These are phyloP conservation scores for Trichosanthes cucumerina DNA, from an alignment of 306 rosid genomes.

Conservation along the genomic window DNA sequence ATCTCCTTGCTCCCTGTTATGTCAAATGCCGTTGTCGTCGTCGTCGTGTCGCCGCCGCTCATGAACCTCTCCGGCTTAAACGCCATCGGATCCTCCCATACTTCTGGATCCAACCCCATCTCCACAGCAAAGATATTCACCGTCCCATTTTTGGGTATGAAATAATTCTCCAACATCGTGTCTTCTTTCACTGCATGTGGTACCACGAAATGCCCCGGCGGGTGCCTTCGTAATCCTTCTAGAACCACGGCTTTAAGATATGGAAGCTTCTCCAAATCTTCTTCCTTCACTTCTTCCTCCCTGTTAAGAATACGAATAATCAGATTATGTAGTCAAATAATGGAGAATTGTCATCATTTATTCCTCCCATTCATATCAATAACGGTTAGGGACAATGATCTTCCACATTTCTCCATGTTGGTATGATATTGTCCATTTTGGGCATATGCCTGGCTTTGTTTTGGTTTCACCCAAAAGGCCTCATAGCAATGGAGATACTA, in stretches of 20 bases:
- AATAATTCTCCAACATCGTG: neutral
- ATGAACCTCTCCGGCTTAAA: slow-evolving; percentile 12
- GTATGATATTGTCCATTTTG: too few relatives aligned
- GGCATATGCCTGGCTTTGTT: too few relatives aligned
- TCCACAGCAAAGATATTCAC: slow-evolving; percentile 1
- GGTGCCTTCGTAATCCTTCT: slow-evolving; percentile 11
- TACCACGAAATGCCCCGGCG: slow-evolving; percentile 2
- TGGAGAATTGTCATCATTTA: too few relatives aligned
- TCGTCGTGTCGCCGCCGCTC: neutral
- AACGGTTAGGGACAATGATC: too few relatives aligned
- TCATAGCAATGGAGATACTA: too few relatives aligned
- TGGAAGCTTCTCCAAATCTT: slow-evolving; percentile 2
- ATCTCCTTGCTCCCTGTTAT: slow-evolving; percentile 13
- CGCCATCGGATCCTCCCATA: slow-evolving; percentile 13
- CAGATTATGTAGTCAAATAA: too few relatives aligned
- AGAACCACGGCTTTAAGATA: slow-evolving; percentile 13
- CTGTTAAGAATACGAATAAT: neutral
- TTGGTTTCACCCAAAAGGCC: too few relatives aligned
- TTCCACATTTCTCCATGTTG: too few relatives aligned
- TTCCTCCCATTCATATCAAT: too few relatives aligned
- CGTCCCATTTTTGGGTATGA: neutral
- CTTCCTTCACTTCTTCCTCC: slow-evolving; percentile 7
- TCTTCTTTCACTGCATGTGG: slow-evolving; percentile 17
- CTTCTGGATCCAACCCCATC: slow-evolving; percentile 3
- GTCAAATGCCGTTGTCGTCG: neutral